Evolutionary conservation across 169 alveolate genomes (phyloP), one percentile per base, ranked within the genome.

Genomic region (Cryptosporidium sp.): DNA sequence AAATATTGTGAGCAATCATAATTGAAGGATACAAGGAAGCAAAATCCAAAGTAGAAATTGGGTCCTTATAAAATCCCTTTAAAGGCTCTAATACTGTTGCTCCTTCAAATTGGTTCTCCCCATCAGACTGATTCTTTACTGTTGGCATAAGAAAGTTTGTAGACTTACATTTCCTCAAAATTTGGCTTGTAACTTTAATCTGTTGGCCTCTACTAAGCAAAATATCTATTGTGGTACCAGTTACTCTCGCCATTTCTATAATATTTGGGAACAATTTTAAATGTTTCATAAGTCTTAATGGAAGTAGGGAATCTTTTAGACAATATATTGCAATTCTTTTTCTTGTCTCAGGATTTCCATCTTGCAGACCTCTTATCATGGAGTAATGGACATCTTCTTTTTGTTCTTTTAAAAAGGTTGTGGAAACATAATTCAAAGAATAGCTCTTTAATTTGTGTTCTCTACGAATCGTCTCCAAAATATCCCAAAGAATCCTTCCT

Each of bases 381-480:
- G 99, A 94, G 92, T 98, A 97, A 92, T 97, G 99, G 7, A 99
- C 99, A 74, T 99, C 99, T 93, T 99, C 99, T 93, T 99, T 99
- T 93, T 98, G 99, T 74, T 98, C 99, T 70, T 96, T 97, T 69
- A 99, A 94, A 94, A 97, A 99, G 89, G 96, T 97, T 58, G 97
- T 95, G 43, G 99, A 96, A 23, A 99, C 99, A 69, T 94, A 96
- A 93, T 99, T 99, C 69, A 99, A 94, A 12, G 99, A 94, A 91
- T 98, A 99, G 12, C 99, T 95, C 89, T 98, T 93, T 70, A 99
- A 95, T 69, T 98, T 99, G 91, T 98, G 97, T 71, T 98, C 99
- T 71, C 99, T 95, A 43, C 97, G 97, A 85, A 99, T 97, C 39
- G 97, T 97, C 62, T 97, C 97, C 69, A 97, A 93, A 96, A 99